Evolutionary conservation across 2,329 filamentous ascomycete species (phyloP).

Genomic region (Sarocladiaceae sp.): DNA sequence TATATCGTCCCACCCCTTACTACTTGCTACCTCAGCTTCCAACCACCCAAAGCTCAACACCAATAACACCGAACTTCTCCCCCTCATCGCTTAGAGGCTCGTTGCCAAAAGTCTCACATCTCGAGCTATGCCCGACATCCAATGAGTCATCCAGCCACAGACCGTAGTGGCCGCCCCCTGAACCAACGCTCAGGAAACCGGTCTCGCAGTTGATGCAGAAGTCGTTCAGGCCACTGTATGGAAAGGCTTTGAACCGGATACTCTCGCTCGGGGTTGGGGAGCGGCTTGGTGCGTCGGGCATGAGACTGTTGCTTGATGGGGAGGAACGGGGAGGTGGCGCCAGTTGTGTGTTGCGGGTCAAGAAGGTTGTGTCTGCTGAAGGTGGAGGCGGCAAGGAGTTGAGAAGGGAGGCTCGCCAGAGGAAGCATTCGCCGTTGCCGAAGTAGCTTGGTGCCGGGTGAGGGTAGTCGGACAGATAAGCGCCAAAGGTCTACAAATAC

Average conservation of each 20-base stretch:
- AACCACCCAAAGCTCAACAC: slow-evolving; percentile 91
- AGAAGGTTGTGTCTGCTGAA: slow-evolving; percentile 45
- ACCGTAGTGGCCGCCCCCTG: slow-evolving; percentile 84
- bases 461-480: slow-evolving; percentile 87
- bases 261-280: slow-evolving; percentile 58
- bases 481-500: slow-evolving; percentile 68
- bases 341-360: slow-evolving; percentile 36
- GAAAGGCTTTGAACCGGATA: slow-evolving; percentile 95
- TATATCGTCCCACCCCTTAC: neutral
- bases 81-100: slow-evolving; percentile 91
- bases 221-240: slow-evolving; percentile 92
- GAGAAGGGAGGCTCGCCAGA: slow-evolving; percentile 57
- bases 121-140: slow-evolving; percentile 76
- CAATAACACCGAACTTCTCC: slow-evolving; percentile 84
- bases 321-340: slow-evolving; percentile 22
- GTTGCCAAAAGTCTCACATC: slow-evolving; percentile 90
- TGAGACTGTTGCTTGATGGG: slow-evolving; percentile 16
- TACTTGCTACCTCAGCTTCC: slow-evolving; percentile 36
- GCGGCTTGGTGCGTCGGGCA: slow-evolving; percentile 12
- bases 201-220: slow-evolving; percentile 93
- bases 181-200: slow-evolving; percentile 80
- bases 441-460: slow-evolving; percentile 81
- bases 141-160: slow-evolving; percentile 88
- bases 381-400: slow-evolving; percentile 49
- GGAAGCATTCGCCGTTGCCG: slow-evolving; percentile 91